Percentiles rank a stretch among this genome's conserved stretches.
These are phyloP conservation scores for Trichosanthes cucumerina DNA, from an alignment of 306 rosid species.

Conservation along the genomic window DNA sequence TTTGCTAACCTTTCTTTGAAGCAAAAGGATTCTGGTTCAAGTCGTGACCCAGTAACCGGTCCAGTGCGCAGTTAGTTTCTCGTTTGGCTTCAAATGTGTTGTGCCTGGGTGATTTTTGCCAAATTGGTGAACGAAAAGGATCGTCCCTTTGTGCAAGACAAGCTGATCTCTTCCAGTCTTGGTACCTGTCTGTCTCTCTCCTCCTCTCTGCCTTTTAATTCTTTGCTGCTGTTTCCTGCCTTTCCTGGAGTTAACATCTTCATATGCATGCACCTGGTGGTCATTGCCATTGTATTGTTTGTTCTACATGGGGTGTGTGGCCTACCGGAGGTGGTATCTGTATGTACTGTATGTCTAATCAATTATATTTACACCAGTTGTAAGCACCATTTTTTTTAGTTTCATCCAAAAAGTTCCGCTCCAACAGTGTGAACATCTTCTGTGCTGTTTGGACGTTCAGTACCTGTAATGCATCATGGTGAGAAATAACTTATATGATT, in stretches of 20 bases:
- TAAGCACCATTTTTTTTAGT: constrained; percentile 4
- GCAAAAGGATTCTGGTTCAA: constrained; percentile 72
- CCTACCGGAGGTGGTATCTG: constrained; percentile 18
- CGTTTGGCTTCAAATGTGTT: constrained; percentile 25
- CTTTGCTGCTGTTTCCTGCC: constrained; percentile 4
- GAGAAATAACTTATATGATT: constrained; percentile 17
- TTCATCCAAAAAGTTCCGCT: constrained; percentile 8
- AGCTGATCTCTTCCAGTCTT: constrained; percentile 7
- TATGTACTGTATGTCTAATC: constrained; percentile 12
- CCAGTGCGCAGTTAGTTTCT: constrained; percentile 55
- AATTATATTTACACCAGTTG: constrained; percentile 1
- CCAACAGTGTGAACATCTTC: constrained; percentile 11
- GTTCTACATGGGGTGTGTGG: constrained; percentile 1
- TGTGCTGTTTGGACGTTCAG: constrained; percentile 29
- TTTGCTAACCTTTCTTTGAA: constrained; percentile 77
- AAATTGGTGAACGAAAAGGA: constrained; percentile 9
- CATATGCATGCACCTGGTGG: constrained; percentile 16
- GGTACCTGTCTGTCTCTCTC: not conserved
- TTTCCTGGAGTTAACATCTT: constrained; percentile 10
- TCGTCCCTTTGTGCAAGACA: not conserved
- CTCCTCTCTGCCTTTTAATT: not conserved
- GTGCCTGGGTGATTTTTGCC: constrained; percentile 22
- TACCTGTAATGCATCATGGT: constrained; percentile 20
- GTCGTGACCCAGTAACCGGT: constrained; percentile 67
- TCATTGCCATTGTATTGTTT: constrained; percentile 6